Evolutionary conservation across 2,329 filamentous ascomycete species (phyloP).

Genomic region (Tolypocladium nubicola): DNA sequence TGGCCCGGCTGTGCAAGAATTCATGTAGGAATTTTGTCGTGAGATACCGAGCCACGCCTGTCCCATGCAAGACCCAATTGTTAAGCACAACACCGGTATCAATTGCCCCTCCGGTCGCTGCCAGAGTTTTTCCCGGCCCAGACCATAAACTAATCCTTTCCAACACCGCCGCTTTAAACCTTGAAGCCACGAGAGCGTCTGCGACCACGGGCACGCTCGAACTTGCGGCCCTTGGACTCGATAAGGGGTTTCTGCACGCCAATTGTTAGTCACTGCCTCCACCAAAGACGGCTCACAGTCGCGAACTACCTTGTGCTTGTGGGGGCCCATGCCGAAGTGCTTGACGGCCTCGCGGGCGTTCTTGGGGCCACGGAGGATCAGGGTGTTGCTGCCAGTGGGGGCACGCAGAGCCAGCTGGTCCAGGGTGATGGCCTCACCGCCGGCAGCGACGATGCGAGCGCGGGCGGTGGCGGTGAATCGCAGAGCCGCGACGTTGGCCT

Average conservation of each 20-base stretch:
- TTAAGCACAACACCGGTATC: slow-evolving; percentile 19
- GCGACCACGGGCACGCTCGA: slow-evolving; percentile 97
- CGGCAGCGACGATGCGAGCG: slow-evolving; percentile 84
- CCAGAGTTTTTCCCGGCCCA: slow-evolving; percentile 1
- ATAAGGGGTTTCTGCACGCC: slow-evolving; percentile 76
- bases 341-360: slow-evolving; percentile 95
- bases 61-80: slow-evolving; percentile 28
- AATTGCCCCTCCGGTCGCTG: slow-evolving; percentile 12
- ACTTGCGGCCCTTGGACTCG: slow-evolving; percentile 98
- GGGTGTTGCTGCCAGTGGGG: slow-evolving; percentile 92
- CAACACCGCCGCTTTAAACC: slow-evolving; percentile 59
- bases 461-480: slow-evolving; percentile 95
- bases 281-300: not conserved
- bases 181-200: slow-evolving; percentile 99
- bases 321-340: slow-evolving; percentile 98
- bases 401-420: slow-evolving; percentile 94
- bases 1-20: slow-evolving; percentile 8
- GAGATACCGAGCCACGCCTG: slow-evolving; percentile 38
- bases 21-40: slow-evolving; percentile 22
- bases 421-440: slow-evolving; percentile 89
- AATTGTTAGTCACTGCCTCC: not conserved
- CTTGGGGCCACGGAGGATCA: slow-evolving; percentile 96
- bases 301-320: slow-evolving; percentile 80
- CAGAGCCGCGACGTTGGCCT: slow-evolving; percentile 86
- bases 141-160: slow-evolving; percentile 8